Evolutionary conservation across 1,139 yeast genomes (phyloP), one percentile per base, ranked within the genome.

Genomic region (Suhomyces terraborum): DNA sequence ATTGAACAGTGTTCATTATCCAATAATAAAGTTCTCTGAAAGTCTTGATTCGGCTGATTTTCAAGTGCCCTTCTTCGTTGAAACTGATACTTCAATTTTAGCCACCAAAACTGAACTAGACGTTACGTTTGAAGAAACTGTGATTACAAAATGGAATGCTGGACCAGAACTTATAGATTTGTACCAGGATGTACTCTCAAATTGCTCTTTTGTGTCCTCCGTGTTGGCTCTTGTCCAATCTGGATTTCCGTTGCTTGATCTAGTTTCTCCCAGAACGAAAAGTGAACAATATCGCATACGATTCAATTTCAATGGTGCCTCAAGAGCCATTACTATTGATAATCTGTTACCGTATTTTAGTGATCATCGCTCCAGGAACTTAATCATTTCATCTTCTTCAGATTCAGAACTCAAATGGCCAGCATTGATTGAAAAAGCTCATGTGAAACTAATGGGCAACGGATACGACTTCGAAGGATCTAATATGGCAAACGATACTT

Each of bases 201-300:
- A 87, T 56, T 88, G 96, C 59, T 84, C 95, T 0, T 78, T 87
- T 50, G 88, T 87, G 2, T 82, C 88, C 3, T 73, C 88, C 0
- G 56, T 84, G 26, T 63, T 84, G 21, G 73, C 82, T 1, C 59
- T 75, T 1, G 55, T 64, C 3, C 55, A 55, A 32, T 8, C 34
- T 2, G 36, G 34, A 4, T 36, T 22, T 16, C 42, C 28, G 1
- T 56, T 51, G 35, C 40, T 50, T 10, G 44, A 50, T 3, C 42
- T 52, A 8, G 59, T 73, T 3, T 30, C 53, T 1, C 76, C 76
- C 1, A 64, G 62, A 21, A 28, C 16, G 0, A 40, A 54, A 3
- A 49, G 58, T 5, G 56, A 66, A 3, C 57, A 63, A 36, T 82
- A 74, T 54, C 67, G 52, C 19, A 65, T 69, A 4, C 44, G 42